A percentile compares a stretch with the other conserved stretches of the same genome.
Conservation (phyloP, 768 basidiomycete species). For the Epithele typhae region DNA sequence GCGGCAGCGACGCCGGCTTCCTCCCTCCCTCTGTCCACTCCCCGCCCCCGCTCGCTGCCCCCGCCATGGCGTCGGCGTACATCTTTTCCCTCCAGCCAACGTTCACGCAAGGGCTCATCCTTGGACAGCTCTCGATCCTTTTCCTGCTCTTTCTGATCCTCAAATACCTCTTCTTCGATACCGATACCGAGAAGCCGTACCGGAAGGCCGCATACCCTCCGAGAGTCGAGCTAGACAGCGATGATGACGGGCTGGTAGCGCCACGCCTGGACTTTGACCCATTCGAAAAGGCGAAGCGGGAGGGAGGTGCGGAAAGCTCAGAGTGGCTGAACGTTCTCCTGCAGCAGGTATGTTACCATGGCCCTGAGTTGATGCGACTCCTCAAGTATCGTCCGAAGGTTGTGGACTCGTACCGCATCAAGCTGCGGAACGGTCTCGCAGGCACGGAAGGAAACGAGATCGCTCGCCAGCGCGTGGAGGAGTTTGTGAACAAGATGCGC, state of each 20-base stretch:
- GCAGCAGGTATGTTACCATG: constrained; percentile 54
- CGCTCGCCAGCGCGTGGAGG: constrained; percentile 74
- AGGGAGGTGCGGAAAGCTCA: constrained; percentile 57
- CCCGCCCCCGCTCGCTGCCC: neutral
- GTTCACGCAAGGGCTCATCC: constrained; percentile 91
- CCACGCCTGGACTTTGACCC: constrained; percentile 3
- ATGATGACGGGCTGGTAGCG: neutral
- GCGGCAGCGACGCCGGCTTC: constrained; percentile 2
- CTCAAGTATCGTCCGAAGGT: constrained; percentile 37
- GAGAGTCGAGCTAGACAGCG: constrained; percentile 43
- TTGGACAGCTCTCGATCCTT: constrained; percentile 89
- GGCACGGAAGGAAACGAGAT: constrained; percentile 81
- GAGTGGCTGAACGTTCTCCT: constrained; percentile 91
- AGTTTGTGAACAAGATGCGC: constrained; percentile 73
- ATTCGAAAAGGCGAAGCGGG: neutral
- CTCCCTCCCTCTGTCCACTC: constrained; percentile 4
- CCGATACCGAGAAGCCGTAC: constrained; percentile 48
- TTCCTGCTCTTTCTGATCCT: constrained; percentile 74
- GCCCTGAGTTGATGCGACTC: neutral
- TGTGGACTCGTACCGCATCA: constrained; percentile 68
- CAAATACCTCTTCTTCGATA: constrained; percentile 93
- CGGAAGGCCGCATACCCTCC: constrained; percentile 59
- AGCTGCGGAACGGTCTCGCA: constrained; percentile 63
- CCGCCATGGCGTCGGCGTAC: constrained; percentile 45
- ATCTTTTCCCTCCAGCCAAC: constrained; percentile 77